Conservation (phyloP, 331 rosid genomes). For the Spiraea crenata region DNA sequence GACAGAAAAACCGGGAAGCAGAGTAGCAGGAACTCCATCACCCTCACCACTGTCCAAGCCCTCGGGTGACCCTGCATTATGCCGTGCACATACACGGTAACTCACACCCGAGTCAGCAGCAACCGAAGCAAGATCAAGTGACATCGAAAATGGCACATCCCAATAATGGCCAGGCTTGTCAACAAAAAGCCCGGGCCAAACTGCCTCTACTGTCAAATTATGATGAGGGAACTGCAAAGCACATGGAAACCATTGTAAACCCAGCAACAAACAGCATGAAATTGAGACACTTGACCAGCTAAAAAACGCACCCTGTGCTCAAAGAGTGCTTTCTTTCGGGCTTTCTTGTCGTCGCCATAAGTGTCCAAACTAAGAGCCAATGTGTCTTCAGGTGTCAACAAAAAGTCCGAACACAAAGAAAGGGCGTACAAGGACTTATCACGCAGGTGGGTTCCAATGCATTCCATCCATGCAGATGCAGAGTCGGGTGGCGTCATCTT, state of each 20-base stretch:
- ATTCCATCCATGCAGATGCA: constrained; percentile 48
- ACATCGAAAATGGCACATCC: constrained; percentile 83
- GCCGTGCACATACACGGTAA: constrained; percentile 65
- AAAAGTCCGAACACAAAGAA: constrained; percentile 64
- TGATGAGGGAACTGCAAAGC: constrained; percentile 70
- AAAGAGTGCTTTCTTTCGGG: constrained; percentile 60
- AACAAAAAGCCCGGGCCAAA: constrained; percentile 76
- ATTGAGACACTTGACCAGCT: background rate
- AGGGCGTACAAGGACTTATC: constrained; percentile 71
- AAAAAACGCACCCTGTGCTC: constrained; percentile 49
- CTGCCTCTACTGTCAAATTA: constrained; percentile 71
- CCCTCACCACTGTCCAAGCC: constrained; percentile 35
- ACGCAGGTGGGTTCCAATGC: constrained; percentile 44
- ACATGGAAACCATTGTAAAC: constrained; percentile 16
- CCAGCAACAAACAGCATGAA: background rate
- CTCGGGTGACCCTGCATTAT: constrained; percentile 59
- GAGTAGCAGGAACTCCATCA: constrained; percentile 39
- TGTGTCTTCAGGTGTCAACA: constrained; percentile 58
- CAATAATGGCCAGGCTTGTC: constrained; percentile 74
- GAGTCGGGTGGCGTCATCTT: constrained; percentile 28
- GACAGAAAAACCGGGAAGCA: constrained; percentile 78
- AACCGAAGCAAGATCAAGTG: constrained; percentile 69
- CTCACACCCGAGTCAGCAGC: constrained; percentile 53
- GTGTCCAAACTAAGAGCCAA: constrained; percentile 61
- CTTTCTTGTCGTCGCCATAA: constrained; percentile 38